Base-by-base conservation (phyloP, 768 basidiomycete genomes). In the Suillus discolor region DNA sequence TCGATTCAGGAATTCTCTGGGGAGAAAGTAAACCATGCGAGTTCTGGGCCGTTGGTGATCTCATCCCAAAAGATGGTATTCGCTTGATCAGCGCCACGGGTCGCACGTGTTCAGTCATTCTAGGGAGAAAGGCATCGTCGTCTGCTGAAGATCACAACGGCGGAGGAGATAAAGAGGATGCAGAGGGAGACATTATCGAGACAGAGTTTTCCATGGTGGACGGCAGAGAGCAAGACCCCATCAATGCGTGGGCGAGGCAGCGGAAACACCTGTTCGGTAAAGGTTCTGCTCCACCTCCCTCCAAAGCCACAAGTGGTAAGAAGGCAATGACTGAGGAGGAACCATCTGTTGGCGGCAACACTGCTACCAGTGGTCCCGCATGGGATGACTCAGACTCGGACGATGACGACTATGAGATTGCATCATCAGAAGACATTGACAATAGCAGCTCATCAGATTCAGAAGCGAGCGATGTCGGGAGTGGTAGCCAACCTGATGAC, bases 1-100 rank as follows among this genome's bases (percentile, higher is more conserved):
- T 89, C 55, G 77, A 81, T 47, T 79, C 80, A 28, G 92, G 91
- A 7, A 81, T 93, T 18, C 81, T 93, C 9, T 90, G 89, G 85
- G 90, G 89, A 28, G 88, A 92, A 72, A 85, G 84, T 71, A 90
- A 89, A 68, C 90, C 90, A 3, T 91, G 89, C 71, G 89, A 91
- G 69, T 93, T 91, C 71, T 93, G 91, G 87, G 77, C 87, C 4
- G 75, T 89, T 28, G 79, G 82, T 54, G 85, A 89, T 68, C 74
- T 93, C n/a, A 73, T 84, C 20, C 76, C 79, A 61, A 82, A 79
- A 65, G 85, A 85, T 23, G 87, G 82, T 18, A 77, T 87, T 68
- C 71, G 85, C 57, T 73, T 90, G 28, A 77, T 89, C 55, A 87
- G 85, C 28, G 89, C 87, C 16, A 86, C 85, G 8, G 92, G 91